Percentiles rank a stretch among this genome's conserved stretches.
Evolutionary conservation across 2,329 filamentous ascomycete genomes (phyloP).

Genomic region (Aspergillus vadensis): DNA sequence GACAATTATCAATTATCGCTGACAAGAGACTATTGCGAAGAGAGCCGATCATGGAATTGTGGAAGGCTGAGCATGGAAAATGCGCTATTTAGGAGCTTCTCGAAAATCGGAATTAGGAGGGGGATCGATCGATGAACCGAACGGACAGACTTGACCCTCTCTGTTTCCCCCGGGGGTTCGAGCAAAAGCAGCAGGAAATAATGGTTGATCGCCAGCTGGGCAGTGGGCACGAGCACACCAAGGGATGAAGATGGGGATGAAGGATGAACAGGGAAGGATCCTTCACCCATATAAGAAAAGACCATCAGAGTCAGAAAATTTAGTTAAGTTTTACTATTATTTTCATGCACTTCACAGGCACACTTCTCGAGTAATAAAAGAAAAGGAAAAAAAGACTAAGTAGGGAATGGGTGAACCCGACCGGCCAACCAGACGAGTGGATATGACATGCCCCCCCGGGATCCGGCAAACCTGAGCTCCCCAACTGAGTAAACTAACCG

Average conservation of each 20-base stretch:
- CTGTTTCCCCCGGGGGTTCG: neutral
- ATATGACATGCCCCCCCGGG: slow-evolving; percentile 15
- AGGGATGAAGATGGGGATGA: neutral
- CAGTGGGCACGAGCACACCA: slow-evolving; percentile 1
- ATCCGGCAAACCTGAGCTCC: slow-evolving; percentile 10
- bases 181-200: neutral
- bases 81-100: neutral
- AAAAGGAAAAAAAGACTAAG: neutral
- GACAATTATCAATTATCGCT: neutral
- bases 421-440: slow-evolving; percentile 11
- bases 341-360: neutral
- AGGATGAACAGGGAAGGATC: neutral
- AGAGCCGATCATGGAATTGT: neutral
- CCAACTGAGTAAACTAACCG: neutral
- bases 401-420: neutral
- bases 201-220: neutral
- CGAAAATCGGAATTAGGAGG: neutral
- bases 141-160: neutral
- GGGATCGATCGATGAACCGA: slow-evolving; percentile 1
- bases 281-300: neutral
- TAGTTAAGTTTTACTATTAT: too few species aligned
- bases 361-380: neutral
- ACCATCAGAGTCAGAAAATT: neutral
- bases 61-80: neutral
- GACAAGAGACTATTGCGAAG: neutral